A percentile compares a stretch with the other conserved stretches of the same genome.
phyloP scores from a whole-genome alignment of 148 eudicot genomes.

The Vaccinium vitisidaea region DNA sequence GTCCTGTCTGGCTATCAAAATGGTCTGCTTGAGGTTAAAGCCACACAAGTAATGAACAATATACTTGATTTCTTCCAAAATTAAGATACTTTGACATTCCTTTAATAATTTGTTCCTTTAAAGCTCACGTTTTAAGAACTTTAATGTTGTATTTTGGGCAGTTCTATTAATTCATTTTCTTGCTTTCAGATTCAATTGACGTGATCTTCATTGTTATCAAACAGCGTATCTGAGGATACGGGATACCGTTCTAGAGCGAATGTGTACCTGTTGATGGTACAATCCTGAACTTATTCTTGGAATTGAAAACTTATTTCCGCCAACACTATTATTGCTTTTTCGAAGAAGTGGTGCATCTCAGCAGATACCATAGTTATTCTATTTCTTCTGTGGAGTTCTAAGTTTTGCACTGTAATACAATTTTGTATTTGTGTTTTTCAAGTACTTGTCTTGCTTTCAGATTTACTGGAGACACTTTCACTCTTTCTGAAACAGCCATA shows the following conservation, averaged over 20 bases:
- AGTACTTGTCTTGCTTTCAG: slow-evolving; percentile 11
- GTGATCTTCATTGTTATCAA: slow-evolving; percentile 23
- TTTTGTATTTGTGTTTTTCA: neutral
- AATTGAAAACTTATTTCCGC: neutral
- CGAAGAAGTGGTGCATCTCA: neutral
- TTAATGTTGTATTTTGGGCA: neutral
- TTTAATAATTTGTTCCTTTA: neutral
- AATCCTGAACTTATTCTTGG: slow-evolving; percentile 7
- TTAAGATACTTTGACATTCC: neutral
- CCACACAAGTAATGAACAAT: neutral
- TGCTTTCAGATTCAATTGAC: slow-evolving; percentile 2
- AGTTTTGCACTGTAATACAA: neutral
- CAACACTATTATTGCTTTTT: neutral
- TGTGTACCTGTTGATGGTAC: slow-evolving; percentile 24
- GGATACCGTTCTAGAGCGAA: slow-evolving; percentile 20
- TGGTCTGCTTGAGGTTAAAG: neutral
- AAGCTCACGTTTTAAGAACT: neutral
- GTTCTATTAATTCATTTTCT: neutral
- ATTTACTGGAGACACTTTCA: slow-evolving; percentile 10
- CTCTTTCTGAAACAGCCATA: slow-evolving; percentile 28
- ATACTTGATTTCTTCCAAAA: neutral
- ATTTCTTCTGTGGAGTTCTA: neutral
- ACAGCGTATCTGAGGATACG: slow-evolving; percentile 16
- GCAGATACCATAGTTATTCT: neutral
- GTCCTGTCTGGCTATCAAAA: neutral